Conservation (phyloP, 192 early-diverging fungal species). For the Nowakowskiella sp. region DNA sequence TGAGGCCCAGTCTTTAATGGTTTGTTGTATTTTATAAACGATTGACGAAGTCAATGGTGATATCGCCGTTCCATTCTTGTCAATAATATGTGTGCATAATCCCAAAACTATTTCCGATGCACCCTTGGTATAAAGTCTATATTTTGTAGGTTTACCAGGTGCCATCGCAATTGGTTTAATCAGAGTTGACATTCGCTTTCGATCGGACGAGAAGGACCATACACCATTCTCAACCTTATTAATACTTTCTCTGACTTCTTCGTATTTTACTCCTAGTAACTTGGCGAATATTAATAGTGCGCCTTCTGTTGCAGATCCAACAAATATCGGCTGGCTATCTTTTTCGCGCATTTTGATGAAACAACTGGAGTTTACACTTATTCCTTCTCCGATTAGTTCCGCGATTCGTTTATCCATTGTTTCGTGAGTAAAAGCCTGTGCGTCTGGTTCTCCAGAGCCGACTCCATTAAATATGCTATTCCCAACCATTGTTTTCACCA, state of each 20-base stretch:
- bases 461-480: conserved; percentile 41
- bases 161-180: conserved; percentile 17
- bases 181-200: conserved; percentile 51
- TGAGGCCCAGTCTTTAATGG: conserved; percentile 48
- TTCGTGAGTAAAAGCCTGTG: conserved; percentile 22
- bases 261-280: conserved; percentile 42
- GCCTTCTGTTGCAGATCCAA: conserved; percentile 53
- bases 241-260: conserved; percentile 22
- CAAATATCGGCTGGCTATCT: conserved; percentile 30
- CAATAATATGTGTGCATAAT: conserved; percentile 43
- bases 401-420: conserved; percentile 25
- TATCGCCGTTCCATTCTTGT: conserved; percentile 14
- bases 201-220: conserved; percentile 48
- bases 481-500: conserved; percentile 39
- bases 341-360: conserved; percentile 45
- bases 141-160: conserved; percentile 17
- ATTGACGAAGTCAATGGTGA: conserved; percentile 18
- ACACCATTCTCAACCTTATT: conserved; percentile 43
- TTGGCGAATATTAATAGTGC: conserved; percentile 39
- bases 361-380: conserved; percentile 47
- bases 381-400: conserved; percentile 32
- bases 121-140: conserved; percentile 47
- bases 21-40: conserved; percentile 21
- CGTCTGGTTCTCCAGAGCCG: conserved; percentile 41
- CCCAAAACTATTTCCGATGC: conserved; percentile 49